phyloP scores from a whole-genome alignment of 164 flowering plant genomes.

The Liriodendron chinense region DNA sequence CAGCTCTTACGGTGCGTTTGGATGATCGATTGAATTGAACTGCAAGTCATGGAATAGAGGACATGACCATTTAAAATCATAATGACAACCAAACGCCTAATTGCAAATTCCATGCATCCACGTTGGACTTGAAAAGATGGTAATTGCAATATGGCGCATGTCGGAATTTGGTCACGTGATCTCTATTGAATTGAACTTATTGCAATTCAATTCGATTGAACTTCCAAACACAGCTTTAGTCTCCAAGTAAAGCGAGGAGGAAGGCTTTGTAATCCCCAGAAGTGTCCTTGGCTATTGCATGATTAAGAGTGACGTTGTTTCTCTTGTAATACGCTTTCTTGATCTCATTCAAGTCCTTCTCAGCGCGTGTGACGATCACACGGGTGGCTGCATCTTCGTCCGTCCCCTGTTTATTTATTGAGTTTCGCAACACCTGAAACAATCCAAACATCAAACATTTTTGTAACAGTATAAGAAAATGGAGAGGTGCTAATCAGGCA shows the following conservation, averaged over 20 bases:
- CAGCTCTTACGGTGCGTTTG: too few species aligned
- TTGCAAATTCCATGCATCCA: neutral
- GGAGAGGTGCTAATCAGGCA: neutral
- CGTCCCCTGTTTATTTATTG: slow-evolving; percentile 50
- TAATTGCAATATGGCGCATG: neutral
- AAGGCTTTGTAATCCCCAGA: slow-evolving; percentile 75
- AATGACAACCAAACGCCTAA: neutral
- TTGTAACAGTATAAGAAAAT: neutral
- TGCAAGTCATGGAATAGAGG: neutral
- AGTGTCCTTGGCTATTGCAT: slow-evolving; percentile 64
- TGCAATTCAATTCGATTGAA: too few species aligned
- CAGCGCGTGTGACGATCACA: slow-evolving; percentile 73
- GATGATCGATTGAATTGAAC: too few species aligned
- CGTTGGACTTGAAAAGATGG: neutral
- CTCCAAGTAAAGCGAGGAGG: slow-evolving; percentile 68
- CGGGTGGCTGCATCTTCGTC: slow-evolving; percentile 75
- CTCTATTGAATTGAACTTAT: neutral
- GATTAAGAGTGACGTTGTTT: slow-evolving; percentile 57
- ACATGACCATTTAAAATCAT: neutral
- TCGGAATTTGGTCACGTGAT: neutral
- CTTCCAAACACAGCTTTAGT: slow-evolving; percentile 9
- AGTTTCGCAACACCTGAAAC: slow-evolving; percentile 41
- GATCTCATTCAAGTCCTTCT: slow-evolving; percentile 65
- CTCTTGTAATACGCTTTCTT: slow-evolving; percentile 66
- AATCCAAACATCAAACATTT: neutral